phyloP scores from a whole-genome alignment of 2,329 filamentous ascomycete genomes.

The Phymatotrichopsis omnivora region DNA sequence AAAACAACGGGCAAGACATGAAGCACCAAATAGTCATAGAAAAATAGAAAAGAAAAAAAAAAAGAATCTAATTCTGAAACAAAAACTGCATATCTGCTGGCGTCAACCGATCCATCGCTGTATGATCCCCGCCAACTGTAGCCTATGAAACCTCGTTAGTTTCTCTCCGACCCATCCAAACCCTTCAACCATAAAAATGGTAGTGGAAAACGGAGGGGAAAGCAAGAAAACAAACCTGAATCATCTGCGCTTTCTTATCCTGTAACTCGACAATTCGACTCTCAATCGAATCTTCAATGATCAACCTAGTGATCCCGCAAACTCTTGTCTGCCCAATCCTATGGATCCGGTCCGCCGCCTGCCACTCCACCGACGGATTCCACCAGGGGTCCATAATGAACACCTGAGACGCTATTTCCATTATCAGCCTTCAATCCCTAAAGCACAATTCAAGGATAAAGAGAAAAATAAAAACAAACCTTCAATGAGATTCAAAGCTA shows the following conservation, averaged over 20 bases:
- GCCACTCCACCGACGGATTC: conserved; percentile 99
- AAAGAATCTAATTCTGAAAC: conserved; percentile 45
- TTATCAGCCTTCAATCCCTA: too few species aligned
- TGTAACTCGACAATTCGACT: conserved; percentile 90
- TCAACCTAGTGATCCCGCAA: conserved; percentile 86
- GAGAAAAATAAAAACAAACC: too few species aligned
- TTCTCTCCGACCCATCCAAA: background rate
- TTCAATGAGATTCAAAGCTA: conserved; percentile 90
- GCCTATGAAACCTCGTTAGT: conserved; percentile 38
- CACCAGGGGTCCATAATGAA: conserved; percentile 99
- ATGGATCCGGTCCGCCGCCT: conserved; percentile 86
- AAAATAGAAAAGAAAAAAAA: background rate
- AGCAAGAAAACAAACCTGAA: conserved; percentile 52
- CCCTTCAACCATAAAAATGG: background rate
- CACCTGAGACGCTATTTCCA: conserved; percentile 83
- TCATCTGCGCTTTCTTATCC: conserved; percentile 98
- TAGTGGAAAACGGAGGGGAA: too few species aligned
- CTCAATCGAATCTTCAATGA: conserved; percentile 95
- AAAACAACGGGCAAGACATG: too few species aligned
- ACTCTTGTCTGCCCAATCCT: conserved; percentile 91
- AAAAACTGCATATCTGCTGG: conserved; percentile 92
- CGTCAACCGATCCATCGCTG: conserved; percentile 82
- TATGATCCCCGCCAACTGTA: conserved; percentile 87
- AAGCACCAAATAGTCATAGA: too few species aligned
- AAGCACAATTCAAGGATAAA: too few species aligned